Evolutionary conservation across 345 rosid species (phyloP).

Genomic region (Aquilaria sinensis): DNA sequence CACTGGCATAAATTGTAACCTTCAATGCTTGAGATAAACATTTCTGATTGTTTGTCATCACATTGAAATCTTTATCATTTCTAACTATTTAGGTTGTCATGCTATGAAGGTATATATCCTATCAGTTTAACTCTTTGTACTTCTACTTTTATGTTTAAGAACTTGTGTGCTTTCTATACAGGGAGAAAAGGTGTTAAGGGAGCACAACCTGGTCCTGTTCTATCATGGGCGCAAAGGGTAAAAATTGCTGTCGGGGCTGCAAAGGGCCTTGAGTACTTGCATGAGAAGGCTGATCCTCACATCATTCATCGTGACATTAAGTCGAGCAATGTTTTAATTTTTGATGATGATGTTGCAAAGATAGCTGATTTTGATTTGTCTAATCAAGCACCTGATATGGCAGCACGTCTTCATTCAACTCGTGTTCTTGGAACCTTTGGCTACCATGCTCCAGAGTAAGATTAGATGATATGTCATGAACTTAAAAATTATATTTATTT

Average conservation of each 20-base stretch:
- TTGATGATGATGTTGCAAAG: conserved; percentile 70
- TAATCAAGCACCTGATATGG: conserved; percentile 87
- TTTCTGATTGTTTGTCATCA: background rate
- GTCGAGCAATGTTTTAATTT: conserved; percentile 75
- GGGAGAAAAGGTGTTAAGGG: conserved; percentile 82
- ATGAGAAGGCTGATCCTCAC: conserved; percentile 58
- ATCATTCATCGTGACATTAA: conserved; percentile 71
- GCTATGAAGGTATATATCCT: background rate
- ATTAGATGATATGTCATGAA: too few relatives aligned
- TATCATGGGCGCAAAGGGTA: conserved; percentile 71
- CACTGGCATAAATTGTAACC: background rate
- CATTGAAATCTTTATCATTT: background rate
- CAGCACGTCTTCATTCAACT: conserved; percentile 80
- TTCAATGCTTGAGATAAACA: background rate
- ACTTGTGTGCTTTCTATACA: conserved; percentile 17
- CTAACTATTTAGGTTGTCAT: background rate
- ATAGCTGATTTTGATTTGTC: conserved; percentile 80
- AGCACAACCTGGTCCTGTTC: conserved; percentile 71
- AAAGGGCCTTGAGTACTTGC: conserved; percentile 67
- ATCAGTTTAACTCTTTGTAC: background rate
- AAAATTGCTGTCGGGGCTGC: conserved; percentile 85
- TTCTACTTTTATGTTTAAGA: background rate
- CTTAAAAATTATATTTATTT: too few relatives aligned
- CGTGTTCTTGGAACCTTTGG: conserved; percentile 84
- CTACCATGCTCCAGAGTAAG: conserved; percentile 88